Evolutionary conservation across 768 basidiomycete genomes (phyloP).

Genomic region (Trametes villosa): DNA sequence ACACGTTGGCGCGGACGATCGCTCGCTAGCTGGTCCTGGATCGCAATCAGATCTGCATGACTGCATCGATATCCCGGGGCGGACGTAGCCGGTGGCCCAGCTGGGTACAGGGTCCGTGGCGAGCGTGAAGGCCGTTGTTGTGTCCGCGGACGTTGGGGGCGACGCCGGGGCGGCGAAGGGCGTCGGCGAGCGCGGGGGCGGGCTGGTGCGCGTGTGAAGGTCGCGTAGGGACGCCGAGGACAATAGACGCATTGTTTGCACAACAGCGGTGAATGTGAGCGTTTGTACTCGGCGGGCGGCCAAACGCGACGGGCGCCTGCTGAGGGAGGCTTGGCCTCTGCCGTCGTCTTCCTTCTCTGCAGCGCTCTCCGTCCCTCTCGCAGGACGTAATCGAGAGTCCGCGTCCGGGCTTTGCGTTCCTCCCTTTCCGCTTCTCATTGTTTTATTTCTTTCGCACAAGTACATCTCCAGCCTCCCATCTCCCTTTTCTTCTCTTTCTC

Average conservation of each 20-base stretch:
- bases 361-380: conserved; percentile 14
- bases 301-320: conserved; percentile 5
- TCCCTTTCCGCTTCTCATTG: conserved; percentile 30
- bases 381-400: conserved; percentile 33
- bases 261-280: neutral
- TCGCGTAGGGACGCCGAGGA: conserved; percentile 8
- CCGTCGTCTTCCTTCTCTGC: conserved; percentile 15
- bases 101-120: conserved; percentile 19
- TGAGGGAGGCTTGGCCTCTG: conserved; percentile 6
- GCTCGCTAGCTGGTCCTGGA: conserved; percentile 6
- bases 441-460: conserved; percentile 29
- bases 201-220: neutral
- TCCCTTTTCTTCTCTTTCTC: conserved; percentile 38
- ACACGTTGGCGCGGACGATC: conserved; percentile 16
- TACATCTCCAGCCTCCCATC: conserved; percentile 28
- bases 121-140: neutral
- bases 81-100: conserved; percentile 5
- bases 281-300: conserved; percentile 11
- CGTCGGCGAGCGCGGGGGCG: neutral
- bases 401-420: conserved; percentile 29
- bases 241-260: conserved; percentile 18
- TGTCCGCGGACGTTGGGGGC: neutral
- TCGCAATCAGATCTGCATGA: conserved; percentile 27
- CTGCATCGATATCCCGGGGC: conserved; percentile 19
- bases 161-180: neutral